phyloP scores from a whole-genome alignment of 1,139 yeast genomes.

The Debaryomyces psychrophilus region DNA sequence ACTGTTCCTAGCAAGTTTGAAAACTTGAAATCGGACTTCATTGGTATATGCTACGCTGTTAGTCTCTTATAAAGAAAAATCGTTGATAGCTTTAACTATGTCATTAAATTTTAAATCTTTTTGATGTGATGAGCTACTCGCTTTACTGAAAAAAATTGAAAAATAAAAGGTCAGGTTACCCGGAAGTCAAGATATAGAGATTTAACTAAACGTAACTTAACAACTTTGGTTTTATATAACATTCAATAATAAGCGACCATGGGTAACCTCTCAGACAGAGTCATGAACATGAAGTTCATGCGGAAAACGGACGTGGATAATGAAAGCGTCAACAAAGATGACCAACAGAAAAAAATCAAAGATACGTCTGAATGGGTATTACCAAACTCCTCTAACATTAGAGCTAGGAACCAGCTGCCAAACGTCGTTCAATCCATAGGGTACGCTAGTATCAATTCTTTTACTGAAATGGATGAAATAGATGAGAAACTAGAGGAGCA shows the following conservation, averaged over 20 bases:
- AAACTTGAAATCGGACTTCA: constrained; percentile 60
- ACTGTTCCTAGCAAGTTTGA: constrained; percentile 93
- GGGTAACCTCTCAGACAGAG: constrained; percentile 61
- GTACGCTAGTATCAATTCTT: constrained; percentile 44
- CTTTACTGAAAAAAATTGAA: constrained; percentile 9
- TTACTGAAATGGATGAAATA: constrained; percentile 18
- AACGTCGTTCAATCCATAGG: constrained; percentile 46
- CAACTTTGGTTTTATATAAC: neutral
- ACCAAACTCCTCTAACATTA: constrained; percentile 33
- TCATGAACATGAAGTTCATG: constrained; percentile 74
- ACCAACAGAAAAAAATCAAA: constrained; percentile 39
- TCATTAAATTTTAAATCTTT: constrained; percentile 1
- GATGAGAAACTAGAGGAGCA: constrained; percentile 14
- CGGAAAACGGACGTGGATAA: constrained; percentile 32
- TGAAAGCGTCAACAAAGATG: constrained; percentile 37
- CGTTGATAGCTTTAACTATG: neutral
- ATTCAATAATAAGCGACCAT: constrained; percentile 20
- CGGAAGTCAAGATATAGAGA: constrained; percentile 1
- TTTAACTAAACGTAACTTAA: too few relatives aligned
- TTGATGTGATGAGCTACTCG: constrained; percentile 17
- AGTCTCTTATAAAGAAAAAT: neutral
- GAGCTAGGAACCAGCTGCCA: constrained; percentile 26
- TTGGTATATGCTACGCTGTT: constrained; percentile 15
- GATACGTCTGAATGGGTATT: constrained; percentile 69
- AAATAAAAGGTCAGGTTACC: constrained; percentile 9